Conservation (phyloP, 768 basidiomycete genomes). For the Auricularia sp. region DNA sequence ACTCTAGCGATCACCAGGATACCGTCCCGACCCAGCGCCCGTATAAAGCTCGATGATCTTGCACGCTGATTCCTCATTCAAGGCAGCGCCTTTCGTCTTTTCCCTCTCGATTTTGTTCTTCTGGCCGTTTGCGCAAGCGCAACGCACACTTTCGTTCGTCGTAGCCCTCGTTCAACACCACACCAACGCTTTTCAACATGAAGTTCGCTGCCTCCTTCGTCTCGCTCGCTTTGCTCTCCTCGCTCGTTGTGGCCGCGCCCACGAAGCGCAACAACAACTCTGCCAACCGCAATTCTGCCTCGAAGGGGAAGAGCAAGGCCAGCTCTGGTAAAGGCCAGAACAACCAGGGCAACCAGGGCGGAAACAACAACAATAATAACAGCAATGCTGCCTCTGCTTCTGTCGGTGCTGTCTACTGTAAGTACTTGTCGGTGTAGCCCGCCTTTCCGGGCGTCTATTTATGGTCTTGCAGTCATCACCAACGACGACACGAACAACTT, state of each 20-base stretch:
- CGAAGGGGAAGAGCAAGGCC: not conserved
- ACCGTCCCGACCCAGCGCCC: not conserved
- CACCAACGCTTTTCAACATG: slow-evolving; percentile 8
- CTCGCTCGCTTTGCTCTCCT: not conserved
- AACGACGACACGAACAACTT: slow-evolving; percentile 38
- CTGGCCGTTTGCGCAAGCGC: not conserved
- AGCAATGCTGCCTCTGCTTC: not conserved
- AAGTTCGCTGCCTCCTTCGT: slow-evolving; percentile 11
- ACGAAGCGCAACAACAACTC: not conserved
- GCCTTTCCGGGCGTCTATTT: not conserved
- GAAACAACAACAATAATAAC: not conserved
- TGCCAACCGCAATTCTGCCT: not conserved
- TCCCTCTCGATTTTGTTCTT: not conserved
- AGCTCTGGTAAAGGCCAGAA: not conserved
- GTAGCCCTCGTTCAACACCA: not conserved
- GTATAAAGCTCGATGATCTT: not conserved
- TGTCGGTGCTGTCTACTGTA: not conserved
- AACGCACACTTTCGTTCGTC: not conserved
- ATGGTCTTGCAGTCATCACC: slow-evolving; percentile 31
- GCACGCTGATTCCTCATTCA: not conserved
- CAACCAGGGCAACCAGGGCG: not conserved
- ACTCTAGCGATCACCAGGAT: too few species aligned
- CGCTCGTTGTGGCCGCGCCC: slow-evolving; percentile 10
- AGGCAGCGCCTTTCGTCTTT: not conserved
- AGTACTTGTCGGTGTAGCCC: not conserved